A percentile compares a stretch with the other conserved stretches of the same genome.
Evolutionary conservation across 768 basidiomycete genomes (phyloP).

Genomic region (Hericium rajendrae): DNA sequence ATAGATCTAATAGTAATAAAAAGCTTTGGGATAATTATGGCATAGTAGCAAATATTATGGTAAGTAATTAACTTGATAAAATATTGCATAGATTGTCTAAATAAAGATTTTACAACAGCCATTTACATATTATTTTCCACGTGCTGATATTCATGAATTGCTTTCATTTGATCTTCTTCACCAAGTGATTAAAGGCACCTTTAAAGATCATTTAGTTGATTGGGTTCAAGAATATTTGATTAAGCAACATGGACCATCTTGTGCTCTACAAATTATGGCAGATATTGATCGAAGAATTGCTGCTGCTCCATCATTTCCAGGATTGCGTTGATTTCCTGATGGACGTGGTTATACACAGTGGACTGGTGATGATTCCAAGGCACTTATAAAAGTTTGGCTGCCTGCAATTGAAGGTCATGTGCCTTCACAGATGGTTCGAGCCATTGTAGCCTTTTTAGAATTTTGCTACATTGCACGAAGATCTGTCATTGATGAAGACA

Average conservation of each 20-base stretch:
- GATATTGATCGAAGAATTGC: constrained; percentile 15
- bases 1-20: no score
- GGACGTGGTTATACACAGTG: constrained; percentile 20
- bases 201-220: constrained; percentile 17
- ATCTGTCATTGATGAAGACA: no score
- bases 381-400: constrained; percentile 17
- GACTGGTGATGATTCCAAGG: constrained; percentile 21
- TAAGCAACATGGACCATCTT: not conserved
- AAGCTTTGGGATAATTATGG: no score
- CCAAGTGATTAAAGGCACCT: constrained; percentile 18
- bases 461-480: no score
- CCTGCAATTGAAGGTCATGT: not conserved
- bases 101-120: no score
- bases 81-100: no score
- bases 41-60: no score
- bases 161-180: constrained; percentile 15
- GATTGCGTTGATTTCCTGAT: constrained; percentile 14
- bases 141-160: constrained; percentile 17
- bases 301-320: constrained; percentile 14
- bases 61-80: no score
- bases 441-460: not conserved
- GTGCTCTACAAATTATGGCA: constrained; percentile 1
- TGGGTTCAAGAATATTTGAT: constrained; percentile 13
- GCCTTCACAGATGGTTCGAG: no score
- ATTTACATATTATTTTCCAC: constrained; percentile 7